Percentiles rank a stretch among this genome's conserved stretches.
These are phyloP conservation scores for Cucurbita pepo DNA, from an alignment of 306 rosid species.

Conservation along the genomic window DNA sequence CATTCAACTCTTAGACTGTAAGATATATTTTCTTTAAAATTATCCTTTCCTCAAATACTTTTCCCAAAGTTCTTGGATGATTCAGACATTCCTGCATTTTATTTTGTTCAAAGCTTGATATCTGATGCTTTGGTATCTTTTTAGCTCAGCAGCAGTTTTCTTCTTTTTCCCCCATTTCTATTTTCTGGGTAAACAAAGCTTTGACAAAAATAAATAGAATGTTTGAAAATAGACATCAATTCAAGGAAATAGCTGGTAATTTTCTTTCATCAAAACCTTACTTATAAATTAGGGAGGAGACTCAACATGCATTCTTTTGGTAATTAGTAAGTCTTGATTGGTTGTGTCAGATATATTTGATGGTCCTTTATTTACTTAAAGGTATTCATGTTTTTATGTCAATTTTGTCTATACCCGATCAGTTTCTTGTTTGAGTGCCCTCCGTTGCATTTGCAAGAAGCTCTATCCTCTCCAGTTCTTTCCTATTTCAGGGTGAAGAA, in stretches of 20 bases:
- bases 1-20: neutral
- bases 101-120: neutral
- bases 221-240: neutral
- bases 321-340: neutral
- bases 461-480: constrained; percentile 2
- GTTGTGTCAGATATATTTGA: neutral
- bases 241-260: neutral
- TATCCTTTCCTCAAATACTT: neutral
- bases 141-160: neutral
- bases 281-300: neutral
- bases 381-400: neutral
- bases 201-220: neutral
- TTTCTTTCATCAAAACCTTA: neutral
- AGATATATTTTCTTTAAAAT: neutral
- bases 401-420: neutral
- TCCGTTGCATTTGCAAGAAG: neutral
- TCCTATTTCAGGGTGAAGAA: constrained; percentile 73
- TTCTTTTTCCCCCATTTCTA: neutral
- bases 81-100: neutral
- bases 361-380: neutral
- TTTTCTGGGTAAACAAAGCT: neutral
- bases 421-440: neutral
- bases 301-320: neutral
- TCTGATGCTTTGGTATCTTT: neutral
- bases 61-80: neutral